Percentiles rank a stretch among this genome's conserved stretches.
These are phyloP conservation scores for Jatropha podagrica DNA, from an alignment of 441 rosid genomes.

Conservation along the genomic window DNA sequence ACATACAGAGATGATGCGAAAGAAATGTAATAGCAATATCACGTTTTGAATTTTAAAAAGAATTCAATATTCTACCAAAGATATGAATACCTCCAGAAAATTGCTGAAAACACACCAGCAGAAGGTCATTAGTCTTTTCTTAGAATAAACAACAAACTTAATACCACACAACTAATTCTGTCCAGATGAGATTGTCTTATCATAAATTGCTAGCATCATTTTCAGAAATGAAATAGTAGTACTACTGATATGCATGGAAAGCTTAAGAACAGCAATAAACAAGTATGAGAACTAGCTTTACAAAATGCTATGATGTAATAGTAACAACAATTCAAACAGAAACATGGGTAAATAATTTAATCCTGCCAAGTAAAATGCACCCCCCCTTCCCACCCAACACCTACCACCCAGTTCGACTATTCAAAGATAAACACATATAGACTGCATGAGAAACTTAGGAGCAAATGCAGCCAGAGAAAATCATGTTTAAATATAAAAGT, in stretches of 20 bases:
- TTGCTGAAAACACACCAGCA: neutral
- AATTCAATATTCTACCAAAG: neutral
- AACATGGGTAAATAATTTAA: neutral
- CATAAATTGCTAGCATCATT: neutral
- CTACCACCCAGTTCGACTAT: neutral
- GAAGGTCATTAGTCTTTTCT: neutral
- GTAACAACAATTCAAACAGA: neutral
- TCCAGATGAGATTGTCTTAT: neutral
- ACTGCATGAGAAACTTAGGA: conserved; percentile 2
- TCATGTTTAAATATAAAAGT: conserved; percentile 20
- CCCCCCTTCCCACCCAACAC: neutral
- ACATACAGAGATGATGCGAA: neutral
- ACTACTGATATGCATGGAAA: neutral
- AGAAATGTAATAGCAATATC: neutral
- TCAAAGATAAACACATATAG: neutral
- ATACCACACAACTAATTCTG: neutral
- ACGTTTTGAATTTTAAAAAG: neutral
- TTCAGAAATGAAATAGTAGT: neutral
- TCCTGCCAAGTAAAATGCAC: neutral
- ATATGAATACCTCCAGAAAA: neutral
- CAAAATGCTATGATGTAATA: neutral
- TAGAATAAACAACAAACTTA: neutral
- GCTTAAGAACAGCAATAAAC: neutral
- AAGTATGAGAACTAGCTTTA: neutral
- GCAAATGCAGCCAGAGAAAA: conserved; percentile 9